Base-by-base conservation (phyloP, 192 early-diverging fungal genomes). In the Allomyces javanicus region DNA sequence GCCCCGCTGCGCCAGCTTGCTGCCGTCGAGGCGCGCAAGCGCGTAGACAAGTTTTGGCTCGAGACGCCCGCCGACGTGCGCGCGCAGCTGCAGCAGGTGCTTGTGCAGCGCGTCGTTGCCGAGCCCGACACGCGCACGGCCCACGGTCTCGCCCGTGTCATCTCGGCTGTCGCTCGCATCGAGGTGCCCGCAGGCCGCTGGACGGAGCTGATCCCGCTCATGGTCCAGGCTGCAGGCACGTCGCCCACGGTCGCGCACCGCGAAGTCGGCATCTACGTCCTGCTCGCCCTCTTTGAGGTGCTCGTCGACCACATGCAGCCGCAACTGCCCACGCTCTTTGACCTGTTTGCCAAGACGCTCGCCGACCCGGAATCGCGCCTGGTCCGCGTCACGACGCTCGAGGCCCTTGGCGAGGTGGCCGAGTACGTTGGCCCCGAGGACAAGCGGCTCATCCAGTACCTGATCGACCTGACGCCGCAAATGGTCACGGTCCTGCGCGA, bases 21-120 rank as follows among this genome's bases (percentile, higher is more conserved):
- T 27, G 85, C 90, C 5, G 91, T 95, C 25, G 92, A 95, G 78
- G 79, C 89, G 67, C 85, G 89, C 67, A 95, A 95, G 72, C 85
- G 86, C 64, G 74, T 88, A 45, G 66, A 78, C 23, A 87, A 81
- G 74, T 86, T 79, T 79, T 95, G 91, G 91, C 71, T 76, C n/a
- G 76, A 82, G 10, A 64, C 91, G 11, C 84, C 83, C 45, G 76
- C 68, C 23, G 71, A 71, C 14, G 75, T 73, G 24, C 76, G 85
- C 66, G 76, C 74, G 62, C 70, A 74, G 63, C 83, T 93, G 64
- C 88, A 87, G 65, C 74, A 77, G 27, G 73, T 79, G 23, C 74
- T 94, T 25, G 72, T 93, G n/a, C 76, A 86, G 62, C 81, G 85
- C 33, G 83, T 88, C 44, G 67, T 93, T 12, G 77, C 77, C 33